phyloP scores from a whole-genome alignment of 164 flowering plant genomes.

The Malania oleifera region DNA sequence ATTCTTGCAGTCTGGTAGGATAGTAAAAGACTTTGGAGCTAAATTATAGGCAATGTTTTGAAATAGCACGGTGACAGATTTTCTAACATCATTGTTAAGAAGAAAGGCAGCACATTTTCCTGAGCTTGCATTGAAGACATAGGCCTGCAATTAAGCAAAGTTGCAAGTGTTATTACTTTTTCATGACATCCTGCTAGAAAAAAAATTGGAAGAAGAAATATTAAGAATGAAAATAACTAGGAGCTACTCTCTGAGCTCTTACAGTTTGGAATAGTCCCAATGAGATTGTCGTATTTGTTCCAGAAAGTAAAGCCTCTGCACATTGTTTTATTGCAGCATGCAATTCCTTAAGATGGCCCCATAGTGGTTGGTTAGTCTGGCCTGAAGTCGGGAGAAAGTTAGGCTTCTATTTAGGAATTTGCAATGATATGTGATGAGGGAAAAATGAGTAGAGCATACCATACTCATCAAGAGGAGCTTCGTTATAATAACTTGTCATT shows the following conservation, averaged over 20 bases:
- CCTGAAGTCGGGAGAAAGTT: conserved; percentile 30
- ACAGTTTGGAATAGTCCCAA: conserved; percentile 51
- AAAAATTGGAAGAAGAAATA: too few species aligned
- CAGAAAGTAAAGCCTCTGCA: conserved; percentile 45
- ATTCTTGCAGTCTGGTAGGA: conserved; percentile 75
- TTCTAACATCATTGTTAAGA: conserved; percentile 31
- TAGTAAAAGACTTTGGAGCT: conserved; percentile 61
- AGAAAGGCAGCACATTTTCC: conserved; percentile 78
- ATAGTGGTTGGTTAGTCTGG: conserved; percentile 67
- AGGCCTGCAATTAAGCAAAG: too few species aligned
- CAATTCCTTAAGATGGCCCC: conserved; percentile 77
- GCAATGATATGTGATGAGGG: neutral
- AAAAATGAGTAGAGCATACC: too few species aligned
- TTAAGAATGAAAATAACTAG: too few species aligned
- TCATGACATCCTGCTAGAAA: too few species aligned
- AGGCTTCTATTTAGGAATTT: neutral
- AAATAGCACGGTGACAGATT: conserved; percentile 31
- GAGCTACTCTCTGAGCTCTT: too few species aligned
- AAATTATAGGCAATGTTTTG: conserved; percentile 34
- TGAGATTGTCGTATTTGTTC: conserved; percentile 19
- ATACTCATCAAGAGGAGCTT: conserved; percentile 95
- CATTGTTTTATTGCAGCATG: conserved; percentile 64
- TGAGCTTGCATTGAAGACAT: conserved; percentile 32
- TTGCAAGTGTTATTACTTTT: too few species aligned
- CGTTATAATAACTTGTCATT: conserved; percentile 73